Percentiles rank a stretch among this genome's conserved stretches.
Evolutionary conservation across 2,329 filamentous ascomycete species (phyloP).

Genomic region (Xylaria polymorpha): DNA sequence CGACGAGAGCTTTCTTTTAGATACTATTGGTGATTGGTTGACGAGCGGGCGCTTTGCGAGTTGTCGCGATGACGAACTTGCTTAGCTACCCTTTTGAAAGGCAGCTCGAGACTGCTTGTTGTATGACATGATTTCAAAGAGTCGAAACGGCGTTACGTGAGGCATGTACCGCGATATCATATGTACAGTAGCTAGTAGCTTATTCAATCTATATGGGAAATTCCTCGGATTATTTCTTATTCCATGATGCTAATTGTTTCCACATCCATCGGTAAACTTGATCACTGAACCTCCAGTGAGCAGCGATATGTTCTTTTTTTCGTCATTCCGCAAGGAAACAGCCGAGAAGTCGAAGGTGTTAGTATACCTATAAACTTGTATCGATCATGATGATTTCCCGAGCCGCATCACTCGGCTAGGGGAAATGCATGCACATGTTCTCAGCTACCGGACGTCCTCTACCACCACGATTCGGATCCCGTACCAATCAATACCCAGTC

Average conservation of each 20-base stretch:
- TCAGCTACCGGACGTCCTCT: no score
- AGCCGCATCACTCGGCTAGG: not conserved
- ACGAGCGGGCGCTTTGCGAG: not conserved
- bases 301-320: not conserved
- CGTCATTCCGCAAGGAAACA: not conserved
- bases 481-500: no score
- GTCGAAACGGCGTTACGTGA: slow-evolving; percentile 27
- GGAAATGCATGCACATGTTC: not conserved
- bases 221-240: not conserved
- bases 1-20: slow-evolving; percentile 37
- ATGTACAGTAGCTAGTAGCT: slow-evolving; percentile 39
- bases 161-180: slow-evolving; percentile 32
- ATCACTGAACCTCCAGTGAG: not conserved
- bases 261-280: no score
- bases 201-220: slow-evolving; percentile 26
- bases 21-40: not conserved
- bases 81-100: not conserved
- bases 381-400: not conserved
- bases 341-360: no score
- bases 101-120: slow-evolving; percentile 4
- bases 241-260: no score
- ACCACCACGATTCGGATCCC: no score
- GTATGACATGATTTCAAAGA: slow-evolving; percentile 16
- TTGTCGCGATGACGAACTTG: not conserved
- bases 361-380: not conserved